A percentile compares a stretch with the other conserved stretches of the same genome.
Conservation (phyloP, 176 grass and related monocot species). For the Tillandsia leiboldiana region DNA sequence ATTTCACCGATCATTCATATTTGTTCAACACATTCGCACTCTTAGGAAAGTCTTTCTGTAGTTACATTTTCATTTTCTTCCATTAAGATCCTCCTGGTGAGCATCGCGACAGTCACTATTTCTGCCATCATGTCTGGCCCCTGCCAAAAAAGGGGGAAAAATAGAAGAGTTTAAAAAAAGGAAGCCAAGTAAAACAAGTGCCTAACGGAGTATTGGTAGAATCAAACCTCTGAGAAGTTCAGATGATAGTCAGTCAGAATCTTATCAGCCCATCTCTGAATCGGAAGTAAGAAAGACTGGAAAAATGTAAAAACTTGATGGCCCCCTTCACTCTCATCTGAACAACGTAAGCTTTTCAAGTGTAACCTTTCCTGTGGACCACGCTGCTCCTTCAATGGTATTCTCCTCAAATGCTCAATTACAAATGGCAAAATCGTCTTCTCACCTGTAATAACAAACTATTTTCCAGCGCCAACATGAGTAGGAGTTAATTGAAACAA, state of each 20-base stretch:
- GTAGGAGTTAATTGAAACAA: slow-evolving; percentile 3
- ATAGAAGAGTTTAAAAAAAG: slow-evolving; percentile 6
- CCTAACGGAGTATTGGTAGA: neutral
- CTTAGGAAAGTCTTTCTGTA: neutral
- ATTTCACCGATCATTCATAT: too few species aligned
- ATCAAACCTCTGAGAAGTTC: slow-evolving; percentile 83
- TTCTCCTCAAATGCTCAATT: slow-evolving; percentile 82
- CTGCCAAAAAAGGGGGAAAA: slow-evolving; percentile 34
- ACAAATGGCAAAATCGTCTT: slow-evolving; percentile 68
- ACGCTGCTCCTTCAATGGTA: slow-evolving; percentile 89
- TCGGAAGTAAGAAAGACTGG: slow-evolving; percentile 73
- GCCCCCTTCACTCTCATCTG: slow-evolving; percentile 57
- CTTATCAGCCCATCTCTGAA: slow-evolving; percentile 92
- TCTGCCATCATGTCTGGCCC: slow-evolving; percentile 60
- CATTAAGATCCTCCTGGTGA: slow-evolving; percentile 66
- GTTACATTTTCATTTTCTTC: slow-evolving; percentile 74
- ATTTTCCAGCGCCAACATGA: slow-evolving; percentile 22
- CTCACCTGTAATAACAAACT: slow-evolving; percentile 93
- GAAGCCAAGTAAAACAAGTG: slow-evolving; percentile 3
- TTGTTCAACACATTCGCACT: neutral
- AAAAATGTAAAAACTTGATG: slow-evolving; percentile 84
- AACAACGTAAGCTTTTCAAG: slow-evolving; percentile 79
- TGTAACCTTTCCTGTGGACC: slow-evolving; percentile 86
- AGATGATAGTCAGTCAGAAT: slow-evolving; percentile 89
- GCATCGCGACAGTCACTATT: slow-evolving; percentile 71